Evolutionary conservation across 1,139 yeast species (phyloP).

Genomic region (Suhomyces ambrosiae): DNA sequence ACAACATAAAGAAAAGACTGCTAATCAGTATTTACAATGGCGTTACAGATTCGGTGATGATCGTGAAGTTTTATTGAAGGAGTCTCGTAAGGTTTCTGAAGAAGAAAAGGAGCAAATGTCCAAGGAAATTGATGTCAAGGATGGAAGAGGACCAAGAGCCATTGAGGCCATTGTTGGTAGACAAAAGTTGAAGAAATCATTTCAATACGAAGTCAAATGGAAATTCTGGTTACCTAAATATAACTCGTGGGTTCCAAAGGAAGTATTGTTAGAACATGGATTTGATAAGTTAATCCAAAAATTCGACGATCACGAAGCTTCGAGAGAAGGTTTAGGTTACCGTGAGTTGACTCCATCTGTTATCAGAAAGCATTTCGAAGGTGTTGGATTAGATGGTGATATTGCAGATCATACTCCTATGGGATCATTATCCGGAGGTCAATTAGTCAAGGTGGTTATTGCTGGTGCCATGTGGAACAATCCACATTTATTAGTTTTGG

Average conservation of each 20-base stretch:
- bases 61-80: conserved; percentile 92
- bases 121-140: conserved; percentile 76
- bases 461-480: conserved; percentile 99
- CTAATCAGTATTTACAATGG: conserved; percentile 98
- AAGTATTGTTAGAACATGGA: conserved; percentile 74
- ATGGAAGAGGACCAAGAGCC: conserved; percentile 86
- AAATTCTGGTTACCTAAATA: conserved; percentile 88
- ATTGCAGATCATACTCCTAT: conserved; percentile 97
- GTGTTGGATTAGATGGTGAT: conserved; percentile 95
- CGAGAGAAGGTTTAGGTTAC: conserved; percentile 97
- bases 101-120: conserved; percentile 82
- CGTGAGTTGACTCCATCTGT: conserved; percentile 90
- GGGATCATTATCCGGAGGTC: conserved; percentile 98
- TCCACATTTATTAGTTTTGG: conserved; percentile 95
- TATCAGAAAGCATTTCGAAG: conserved; percentile 95
- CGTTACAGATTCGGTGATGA: conserved; percentile 97
- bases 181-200: conserved; percentile 92
- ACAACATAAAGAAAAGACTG: conserved; percentile 95
- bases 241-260: conserved; percentile 92
- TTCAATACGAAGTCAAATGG: conserved; percentile 98
- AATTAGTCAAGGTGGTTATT: conserved; percentile 95
- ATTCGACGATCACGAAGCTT: conserved; percentile 97
- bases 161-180: conserved; percentile 96
- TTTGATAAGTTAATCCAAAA: conserved; percentile 86
- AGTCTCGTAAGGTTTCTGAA: conserved; percentile 82